These are phyloP conservation scores for Aspergillus sp. DNA, from an alignment of 2,329 filamentous ascomycete species.

Conservation along the genomic window DNA sequence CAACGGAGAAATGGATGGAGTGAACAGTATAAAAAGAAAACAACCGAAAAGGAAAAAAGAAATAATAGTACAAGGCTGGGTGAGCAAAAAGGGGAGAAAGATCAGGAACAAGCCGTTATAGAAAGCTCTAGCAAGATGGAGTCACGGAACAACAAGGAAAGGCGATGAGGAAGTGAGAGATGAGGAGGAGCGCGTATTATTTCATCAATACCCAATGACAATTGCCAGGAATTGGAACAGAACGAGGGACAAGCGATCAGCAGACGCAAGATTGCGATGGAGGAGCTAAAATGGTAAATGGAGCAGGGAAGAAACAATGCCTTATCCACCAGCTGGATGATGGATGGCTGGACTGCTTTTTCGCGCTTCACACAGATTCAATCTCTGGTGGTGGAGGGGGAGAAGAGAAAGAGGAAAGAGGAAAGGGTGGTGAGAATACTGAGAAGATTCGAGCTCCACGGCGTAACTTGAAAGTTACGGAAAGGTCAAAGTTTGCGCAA, in stretches of 20 bases:
- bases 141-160: not conserved
- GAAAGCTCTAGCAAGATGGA: conserved; percentile 2
- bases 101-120: conserved; percentile 8
- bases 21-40: not conserved
- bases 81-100: conserved; percentile 3
- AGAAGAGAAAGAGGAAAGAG: conserved; percentile 4
- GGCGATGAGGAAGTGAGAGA: not conserved
- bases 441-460: not conserved
- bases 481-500: conserved; percentile 17
- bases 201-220: conserved; percentile 5
- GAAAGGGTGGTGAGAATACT: conserved; percentile 10
- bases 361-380: too few species aligned
- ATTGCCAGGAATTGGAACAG: not conserved
- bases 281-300: not conserved
- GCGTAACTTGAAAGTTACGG: conserved; percentile 7
- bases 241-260: not conserved
- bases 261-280: conserved; percentile 1
- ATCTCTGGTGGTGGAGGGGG: not conserved
- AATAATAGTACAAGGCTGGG: conserved; percentile 10
- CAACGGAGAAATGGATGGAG: not conserved
- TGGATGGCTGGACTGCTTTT: not conserved
- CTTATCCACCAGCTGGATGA: not conserved
- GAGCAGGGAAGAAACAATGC: not conserved
- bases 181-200: not conserved
- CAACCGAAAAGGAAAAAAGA: not conserved